These are phyloP conservation scores for Xylaria sp. DNA, from an alignment of 2,329 filamentous ascomycete genomes.

Conservation along the genomic window DNA sequence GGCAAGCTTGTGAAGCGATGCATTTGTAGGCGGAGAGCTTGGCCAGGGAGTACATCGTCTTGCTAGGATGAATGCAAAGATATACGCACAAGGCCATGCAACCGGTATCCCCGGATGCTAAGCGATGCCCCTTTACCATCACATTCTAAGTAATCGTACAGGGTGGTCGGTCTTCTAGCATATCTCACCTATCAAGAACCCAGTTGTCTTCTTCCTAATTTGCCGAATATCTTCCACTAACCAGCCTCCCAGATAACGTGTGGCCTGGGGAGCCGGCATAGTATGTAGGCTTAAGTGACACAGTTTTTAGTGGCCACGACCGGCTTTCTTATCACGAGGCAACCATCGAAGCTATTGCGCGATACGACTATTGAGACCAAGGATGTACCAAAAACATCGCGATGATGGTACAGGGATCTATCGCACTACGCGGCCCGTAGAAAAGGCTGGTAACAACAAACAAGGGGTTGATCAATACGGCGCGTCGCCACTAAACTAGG, in stretches of 20 bases:
- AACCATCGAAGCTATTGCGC: background rate
- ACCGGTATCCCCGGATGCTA: background rate
- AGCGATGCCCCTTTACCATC: background rate
- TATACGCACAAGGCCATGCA: background rate
- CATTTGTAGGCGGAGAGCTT: background rate
- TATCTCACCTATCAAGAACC: background rate
- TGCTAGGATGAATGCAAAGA: background rate
- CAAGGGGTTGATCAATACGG: background rate
- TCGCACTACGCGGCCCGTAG: conserved; percentile 3
- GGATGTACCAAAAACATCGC: conserved; percentile 7
- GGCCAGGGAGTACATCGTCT: background rate
- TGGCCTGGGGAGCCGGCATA: background rate
- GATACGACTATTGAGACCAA: background rate
- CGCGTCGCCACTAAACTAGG: background rate
- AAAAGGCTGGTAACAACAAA: conserved; percentile 11
- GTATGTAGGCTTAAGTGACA: background rate
- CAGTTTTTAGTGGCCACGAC: background rate
- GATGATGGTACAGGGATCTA: conserved; percentile 20
- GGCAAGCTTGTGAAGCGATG: background rate
- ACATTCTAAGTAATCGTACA: background rate
- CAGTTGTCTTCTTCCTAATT: background rate
- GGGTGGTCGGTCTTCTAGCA: background rate
- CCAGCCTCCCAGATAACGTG: background rate
- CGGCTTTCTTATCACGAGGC: conserved; percentile 1
- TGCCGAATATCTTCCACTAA: background rate